phyloP scores from a whole-genome alignment of 176 grass and related monocot species.

The Carex kokanica region DNA sequence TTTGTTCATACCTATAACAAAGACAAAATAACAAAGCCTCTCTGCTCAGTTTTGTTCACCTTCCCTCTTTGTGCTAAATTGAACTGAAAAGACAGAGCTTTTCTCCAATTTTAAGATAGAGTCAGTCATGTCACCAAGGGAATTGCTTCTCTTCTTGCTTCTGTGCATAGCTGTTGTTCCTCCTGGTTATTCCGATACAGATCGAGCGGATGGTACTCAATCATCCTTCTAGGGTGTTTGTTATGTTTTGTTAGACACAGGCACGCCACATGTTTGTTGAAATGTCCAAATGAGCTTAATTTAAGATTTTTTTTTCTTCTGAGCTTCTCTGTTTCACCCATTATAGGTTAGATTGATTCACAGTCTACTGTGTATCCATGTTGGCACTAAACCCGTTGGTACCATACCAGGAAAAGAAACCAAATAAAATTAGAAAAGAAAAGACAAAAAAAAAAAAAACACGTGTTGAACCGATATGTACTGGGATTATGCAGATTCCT shows the following conservation, averaged over 20 bases:
- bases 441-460: neutral
- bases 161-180: constrained; percentile 4
- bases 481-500: neutral
- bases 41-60: too few relatives aligned
- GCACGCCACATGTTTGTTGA: neutral
- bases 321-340: neutral
- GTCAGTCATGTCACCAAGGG: neutral
- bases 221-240: neutral
- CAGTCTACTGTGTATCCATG: neutral
- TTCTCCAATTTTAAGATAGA: neutral
- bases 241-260: neutral
- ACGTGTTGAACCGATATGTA: neutral
- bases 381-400: neutral
- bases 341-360: neutral
- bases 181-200: neutral
- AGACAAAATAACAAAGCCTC: too few relatives aligned
- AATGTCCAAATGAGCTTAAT: neutral
- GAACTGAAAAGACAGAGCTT: neutral
- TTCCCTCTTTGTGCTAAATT: too few relatives aligned
- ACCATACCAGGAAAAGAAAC: neutral
- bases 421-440: neutral
- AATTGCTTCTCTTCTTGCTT: neutral
- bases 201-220: constrained; percentile 13
- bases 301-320: neutral
- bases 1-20: too few relatives aligned